Evolutionary conservation across 2,329 filamentous ascomycete species (phyloP), one percentile per base, ranked within the genome.

Genomic region (Sphaerulina vaccinii): DNA sequence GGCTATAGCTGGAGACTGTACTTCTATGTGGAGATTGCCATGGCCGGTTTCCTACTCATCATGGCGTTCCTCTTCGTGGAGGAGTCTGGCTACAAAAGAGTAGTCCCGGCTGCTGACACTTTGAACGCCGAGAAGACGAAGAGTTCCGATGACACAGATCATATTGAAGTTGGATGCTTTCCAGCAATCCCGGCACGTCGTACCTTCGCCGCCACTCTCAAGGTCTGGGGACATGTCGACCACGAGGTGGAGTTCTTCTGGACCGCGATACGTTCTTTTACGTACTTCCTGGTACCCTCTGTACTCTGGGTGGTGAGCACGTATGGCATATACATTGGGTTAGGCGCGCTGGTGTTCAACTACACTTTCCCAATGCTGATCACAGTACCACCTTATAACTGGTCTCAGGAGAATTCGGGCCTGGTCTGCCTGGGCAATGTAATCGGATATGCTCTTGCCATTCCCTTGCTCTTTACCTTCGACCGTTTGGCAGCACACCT

Each of bases 1-100:
- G 77, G 78, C 8, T 77, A 80, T 60, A 81, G 79, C 5, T 84
- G 80, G 80, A 71, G 77, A 13, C 73, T 83, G 0, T 84, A 79
- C 69, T 84, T 83, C 70, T 83, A 82, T 62, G 80, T 83, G 48
- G 75, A 78, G 55, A 73, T 80, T 41, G 81, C 79, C 2, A 83
- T 84, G 46, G 73, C 76, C 1, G 67, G 67, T 7, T 66, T 65
- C 5, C 62, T 70, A 41, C 67, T 71, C 52, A 67, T 81, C 37
- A 58, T 77, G 6, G 73, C 77, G 0, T 81, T 83, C 61, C 68
- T 84, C 52, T 79, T 84, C 59, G 79, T 82, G 54, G 81, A 84
- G 56, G 81, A 85, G 62, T 81, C 80, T 5, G 75, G 76, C 11
- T 84, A 83, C 57, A 68, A 67, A 46, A 60, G 63, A 32, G 46